A percentile compares a stretch with the other conserved stretches of the same genome.
These are phyloP conservation scores for Datisca glomerata DNA, from an alignment of 306 rosid genomes.

Conservation along the genomic window DNA sequence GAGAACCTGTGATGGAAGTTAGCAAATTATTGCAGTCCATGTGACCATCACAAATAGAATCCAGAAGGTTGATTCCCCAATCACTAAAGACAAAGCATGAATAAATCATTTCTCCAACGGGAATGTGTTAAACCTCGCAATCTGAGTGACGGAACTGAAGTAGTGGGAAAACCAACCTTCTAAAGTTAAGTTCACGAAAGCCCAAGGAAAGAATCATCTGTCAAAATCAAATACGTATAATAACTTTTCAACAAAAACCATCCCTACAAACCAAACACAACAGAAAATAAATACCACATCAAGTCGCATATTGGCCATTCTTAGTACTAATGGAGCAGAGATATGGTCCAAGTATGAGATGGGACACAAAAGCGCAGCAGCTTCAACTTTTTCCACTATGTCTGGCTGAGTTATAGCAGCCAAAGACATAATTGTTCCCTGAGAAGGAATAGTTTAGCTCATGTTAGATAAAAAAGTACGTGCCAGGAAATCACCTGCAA, in stretches of 20 bases:
- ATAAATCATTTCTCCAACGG: background rate
- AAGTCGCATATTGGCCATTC: slow-evolving; percentile 63
- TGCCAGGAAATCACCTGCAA: slow-evolving; percentile 7
- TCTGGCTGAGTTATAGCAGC: slow-evolving; percentile 63
- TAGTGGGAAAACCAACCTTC: slow-evolving; percentile 34
- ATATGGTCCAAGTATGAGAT: slow-evolving; percentile 70
- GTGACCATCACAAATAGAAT: slow-evolving; percentile 59
- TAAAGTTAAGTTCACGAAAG: slow-evolving; percentile 51
- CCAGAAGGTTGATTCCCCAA: slow-evolving; percentile 63
- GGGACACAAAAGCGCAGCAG: slow-evolving; percentile 80
- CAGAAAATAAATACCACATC: slow-evolving; percentile 51
- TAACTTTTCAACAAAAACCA: slow-evolving; percentile 16
- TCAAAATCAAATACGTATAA: slow-evolving; percentile 14
- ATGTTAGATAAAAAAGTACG: slow-evolving; percentile 6
- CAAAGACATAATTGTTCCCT: slow-evolving; percentile 84
- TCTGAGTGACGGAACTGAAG: slow-evolving; percentile 8
- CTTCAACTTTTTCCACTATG: slow-evolving; percentile 68
- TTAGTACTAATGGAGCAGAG: slow-evolving; percentile 48
- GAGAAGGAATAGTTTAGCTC: slow-evolving; percentile 11
- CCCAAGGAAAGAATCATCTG: slow-evolving; percentile 73
- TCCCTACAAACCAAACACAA: slow-evolving; percentile 5
- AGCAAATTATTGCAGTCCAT: slow-evolving; percentile 66
- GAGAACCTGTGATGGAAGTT: slow-evolving; percentile 70
- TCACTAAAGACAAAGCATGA: slow-evolving; percentile 36
- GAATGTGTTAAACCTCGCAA: too few relatives aligned